Evolutionary conservation across 2,329 filamentous ascomycete genomes (phyloP).

Genomic region (Aureobasidium sp.): DNA sequence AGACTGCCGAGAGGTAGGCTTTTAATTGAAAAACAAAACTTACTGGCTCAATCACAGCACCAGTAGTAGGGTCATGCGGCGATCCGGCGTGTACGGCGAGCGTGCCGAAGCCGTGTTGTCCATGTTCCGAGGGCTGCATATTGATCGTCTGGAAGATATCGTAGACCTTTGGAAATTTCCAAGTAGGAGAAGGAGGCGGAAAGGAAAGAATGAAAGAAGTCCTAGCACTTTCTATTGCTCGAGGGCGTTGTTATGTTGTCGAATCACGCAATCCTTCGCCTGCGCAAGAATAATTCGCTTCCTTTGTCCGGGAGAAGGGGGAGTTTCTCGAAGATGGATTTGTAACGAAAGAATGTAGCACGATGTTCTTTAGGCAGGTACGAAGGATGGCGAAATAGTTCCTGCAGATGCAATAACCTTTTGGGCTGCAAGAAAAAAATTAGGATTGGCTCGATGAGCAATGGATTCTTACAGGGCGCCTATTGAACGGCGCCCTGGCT

Average conservation of each 20-base stretch:
- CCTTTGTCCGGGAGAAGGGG: not conserved
- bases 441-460: slow-evolving; percentile 1
- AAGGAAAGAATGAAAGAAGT: not conserved
- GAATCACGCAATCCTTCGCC: slow-evolving; percentile 8
- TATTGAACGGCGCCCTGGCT: not conserved
- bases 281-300: not conserved
- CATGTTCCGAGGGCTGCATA: slow-evolving; percentile 7
- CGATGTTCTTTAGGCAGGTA: not conserved
- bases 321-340: not conserved
- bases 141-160: not conserved
- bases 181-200: not conserved
- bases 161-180: not conserved
- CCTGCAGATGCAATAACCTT: slow-evolving; percentile 1
- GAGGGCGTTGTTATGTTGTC: not conserved
- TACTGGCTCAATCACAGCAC: slow-evolving; percentile 84
- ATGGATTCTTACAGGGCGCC: not conserved
- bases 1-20: not conserved
- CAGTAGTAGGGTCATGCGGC: slow-evolving; percentile 81
- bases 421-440: not conserved
- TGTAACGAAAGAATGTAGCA: not conserved
- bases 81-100: slow-evolving; percentile 90
- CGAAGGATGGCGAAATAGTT: not conserved
- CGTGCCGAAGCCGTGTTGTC: slow-evolving; percentile 74
- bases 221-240: not conserved
- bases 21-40: not conserved